phyloP scores from a whole-genome alignment of 495 filamentous ascomycete species.

The Echria macrotheca region DNA sequence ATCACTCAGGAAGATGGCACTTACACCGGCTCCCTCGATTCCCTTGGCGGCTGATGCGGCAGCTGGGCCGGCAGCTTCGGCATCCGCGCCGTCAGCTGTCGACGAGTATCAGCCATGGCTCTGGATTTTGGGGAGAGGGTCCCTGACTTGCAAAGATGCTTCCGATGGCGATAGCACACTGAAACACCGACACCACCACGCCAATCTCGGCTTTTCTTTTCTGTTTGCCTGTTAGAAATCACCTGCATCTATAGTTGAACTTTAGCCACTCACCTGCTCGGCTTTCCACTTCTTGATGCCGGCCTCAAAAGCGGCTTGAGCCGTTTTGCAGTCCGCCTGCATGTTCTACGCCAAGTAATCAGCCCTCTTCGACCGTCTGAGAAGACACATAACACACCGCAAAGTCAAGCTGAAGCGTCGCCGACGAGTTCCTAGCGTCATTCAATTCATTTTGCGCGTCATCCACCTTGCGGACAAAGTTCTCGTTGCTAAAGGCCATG shows the following conservation, averaged over 20 bases:
- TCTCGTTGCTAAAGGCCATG: background rate
- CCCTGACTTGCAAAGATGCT: conserved; percentile 1
- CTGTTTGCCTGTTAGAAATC: no score
- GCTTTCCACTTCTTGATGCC: background rate
- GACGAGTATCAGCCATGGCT: background rate
- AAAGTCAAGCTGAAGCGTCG: background rate
- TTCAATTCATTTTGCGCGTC: background rate
- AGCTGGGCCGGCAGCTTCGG: background rate
- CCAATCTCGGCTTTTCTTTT: background rate
- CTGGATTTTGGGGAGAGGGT: background rate
- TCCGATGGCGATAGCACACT: background rate
- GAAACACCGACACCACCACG: background rate
- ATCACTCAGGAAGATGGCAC: no score
- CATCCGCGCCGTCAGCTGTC: background rate
- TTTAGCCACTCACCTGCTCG: background rate
- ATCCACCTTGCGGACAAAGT: background rate
- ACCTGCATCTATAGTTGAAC: no score
- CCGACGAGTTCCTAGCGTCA: background rate
- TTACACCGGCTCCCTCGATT: background rate
- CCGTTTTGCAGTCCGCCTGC: background rate
- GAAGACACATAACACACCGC: background rate
- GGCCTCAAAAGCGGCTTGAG: background rate
- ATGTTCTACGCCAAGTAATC: background rate
- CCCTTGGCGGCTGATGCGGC: background rate
- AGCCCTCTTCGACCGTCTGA: background rate